These are phyloP conservation scores for Colletotrichum graminicola DNA, from an alignment of 2,329 filamentous ascomycete species.

Conservation along the genomic window DNA sequence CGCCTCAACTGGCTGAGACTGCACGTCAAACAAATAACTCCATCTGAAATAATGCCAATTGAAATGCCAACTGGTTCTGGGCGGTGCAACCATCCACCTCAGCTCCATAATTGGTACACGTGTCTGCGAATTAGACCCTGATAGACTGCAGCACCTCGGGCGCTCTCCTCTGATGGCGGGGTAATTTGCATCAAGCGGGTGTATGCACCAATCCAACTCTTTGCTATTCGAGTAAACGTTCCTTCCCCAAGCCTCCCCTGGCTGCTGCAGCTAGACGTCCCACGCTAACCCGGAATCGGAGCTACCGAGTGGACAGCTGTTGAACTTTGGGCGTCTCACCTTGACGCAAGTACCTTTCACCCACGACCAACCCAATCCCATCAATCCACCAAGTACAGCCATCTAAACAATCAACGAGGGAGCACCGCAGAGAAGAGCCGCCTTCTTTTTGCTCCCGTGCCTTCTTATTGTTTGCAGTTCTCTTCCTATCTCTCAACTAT, in stretches of 20 bases:
- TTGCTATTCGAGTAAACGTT: constrained; percentile 23
- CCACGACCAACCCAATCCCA: constrained; percentile 22
- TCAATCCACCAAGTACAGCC: background rate
- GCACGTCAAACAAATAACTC: background rate
- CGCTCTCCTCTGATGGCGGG: constrained; percentile 20
- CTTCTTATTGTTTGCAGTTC: background rate
- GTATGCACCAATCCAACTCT: constrained; percentile 13
- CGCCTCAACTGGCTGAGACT: background rate
- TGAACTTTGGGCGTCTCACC: constrained; percentile 39
- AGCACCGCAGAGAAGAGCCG: constrained; percentile 32
- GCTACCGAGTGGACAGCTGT: constrained; percentile 48
- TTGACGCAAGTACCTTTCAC: constrained; percentile 14
- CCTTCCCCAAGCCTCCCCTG: constrained; percentile 22
- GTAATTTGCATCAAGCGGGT: constrained; percentile 3
- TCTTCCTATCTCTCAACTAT: background rate
- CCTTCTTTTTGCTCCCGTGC: constrained; percentile 27
- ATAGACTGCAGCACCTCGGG: constrained; percentile 11
- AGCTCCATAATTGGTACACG: constrained; percentile 21
- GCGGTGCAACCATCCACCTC: background rate
- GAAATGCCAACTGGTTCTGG: background rate
- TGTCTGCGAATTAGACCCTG: constrained; percentile 19
- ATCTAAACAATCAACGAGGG: constrained; percentile 16
- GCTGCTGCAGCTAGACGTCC: constrained; percentile 9
- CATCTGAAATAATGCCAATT: background rate
- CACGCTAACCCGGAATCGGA: constrained; percentile 42